Percentiles rank a stretch among this genome's conserved stretches.
These are phyloP conservation scores for Thermothelomyces thermophilus DNA, from an alignment of 2,329 filamentous ascomycete genomes.

Conservation along the genomic window DNA sequence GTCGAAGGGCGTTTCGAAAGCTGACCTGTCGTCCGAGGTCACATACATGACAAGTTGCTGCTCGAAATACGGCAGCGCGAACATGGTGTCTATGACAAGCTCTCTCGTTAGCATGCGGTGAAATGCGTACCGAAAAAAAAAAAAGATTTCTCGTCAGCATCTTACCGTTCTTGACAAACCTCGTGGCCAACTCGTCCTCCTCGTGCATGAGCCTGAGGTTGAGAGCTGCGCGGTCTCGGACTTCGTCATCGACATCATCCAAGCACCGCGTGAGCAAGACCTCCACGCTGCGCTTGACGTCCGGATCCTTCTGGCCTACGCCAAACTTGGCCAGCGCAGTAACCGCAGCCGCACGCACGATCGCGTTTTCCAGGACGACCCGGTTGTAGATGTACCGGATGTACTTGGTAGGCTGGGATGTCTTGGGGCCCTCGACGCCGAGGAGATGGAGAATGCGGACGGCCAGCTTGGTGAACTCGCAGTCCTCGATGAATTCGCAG, in stretches of 20 bases:
- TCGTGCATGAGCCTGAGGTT: constrained; percentile 90
- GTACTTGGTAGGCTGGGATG: constrained; percentile 93
- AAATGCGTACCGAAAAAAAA: neutral
- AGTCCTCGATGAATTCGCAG: constrained; percentile 99
- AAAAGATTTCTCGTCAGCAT: neutral
- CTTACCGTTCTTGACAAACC: constrained; percentile 89
- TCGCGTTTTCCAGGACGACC: constrained; percentile 93
- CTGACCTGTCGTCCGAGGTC: constrained; percentile 80
- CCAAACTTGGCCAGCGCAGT: constrained; percentile 96
- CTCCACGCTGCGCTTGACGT: constrained; percentile 92
- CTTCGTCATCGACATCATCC: constrained; percentile 96
- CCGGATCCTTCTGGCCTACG: constrained; percentile 89
- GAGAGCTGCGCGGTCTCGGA: constrained; percentile 87
- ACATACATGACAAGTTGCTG: constrained; percentile 98
- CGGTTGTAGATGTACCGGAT: constrained; percentile 99
- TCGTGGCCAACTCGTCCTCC: constrained; percentile 76
- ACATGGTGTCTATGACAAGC: constrained; percentile 76
- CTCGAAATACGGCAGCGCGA: constrained; percentile 88
- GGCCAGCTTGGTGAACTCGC: constrained; percentile 96
- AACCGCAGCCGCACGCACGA: constrained; percentile 89
- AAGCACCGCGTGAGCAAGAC: constrained; percentile 89
- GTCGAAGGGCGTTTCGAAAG: constrained; percentile 82
- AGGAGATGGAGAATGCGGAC: constrained; percentile 92
- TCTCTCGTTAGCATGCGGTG: constrained; percentile 19
- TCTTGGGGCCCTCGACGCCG: constrained; percentile 90